Conservation (phyloP, 257 asterid genomes). For the Fraxinus americana region DNA sequence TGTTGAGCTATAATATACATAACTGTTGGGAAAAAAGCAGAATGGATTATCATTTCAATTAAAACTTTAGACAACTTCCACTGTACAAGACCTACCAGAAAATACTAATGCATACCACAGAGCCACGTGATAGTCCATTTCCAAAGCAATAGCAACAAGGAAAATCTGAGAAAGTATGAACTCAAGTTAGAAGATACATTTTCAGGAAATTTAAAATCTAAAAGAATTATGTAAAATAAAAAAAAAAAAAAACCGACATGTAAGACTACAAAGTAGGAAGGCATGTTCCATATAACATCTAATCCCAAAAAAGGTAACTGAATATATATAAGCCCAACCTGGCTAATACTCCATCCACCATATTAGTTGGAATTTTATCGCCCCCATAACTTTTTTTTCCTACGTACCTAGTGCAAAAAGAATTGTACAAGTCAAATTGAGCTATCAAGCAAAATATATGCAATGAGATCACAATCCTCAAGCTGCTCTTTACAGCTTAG, state of each 20-base stretch:
- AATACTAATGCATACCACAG: constrained; percentile 80
- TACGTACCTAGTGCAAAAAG: neutral
- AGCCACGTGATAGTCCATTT: constrained; percentile 88
- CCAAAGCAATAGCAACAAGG: constrained; percentile 77
- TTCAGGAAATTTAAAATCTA: neutral
- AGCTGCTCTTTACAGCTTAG: neutral
- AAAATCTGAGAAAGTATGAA: constrained; percentile 58
- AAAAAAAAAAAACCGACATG: constrained; percentile 7
- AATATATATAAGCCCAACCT: neutral
- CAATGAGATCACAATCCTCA: neutral
- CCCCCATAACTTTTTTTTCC: neutral
- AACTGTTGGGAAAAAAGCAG: constrained; percentile 52
- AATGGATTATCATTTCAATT: constrained; percentile 4
- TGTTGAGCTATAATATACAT: constrained; percentile 70
- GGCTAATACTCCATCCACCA: neutral
- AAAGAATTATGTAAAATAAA: constrained; percentile 15
- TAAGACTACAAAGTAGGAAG: neutral
- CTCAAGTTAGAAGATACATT: constrained; percentile 26
- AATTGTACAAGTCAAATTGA: neutral
- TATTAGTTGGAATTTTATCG: neutral
- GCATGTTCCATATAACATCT: neutral
- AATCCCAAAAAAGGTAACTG: neutral
- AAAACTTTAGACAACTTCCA: constrained; percentile 2
- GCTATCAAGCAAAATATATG: neutral
- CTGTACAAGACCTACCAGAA: constrained; percentile 56